Evolutionary conservation across 2,329 filamentous ascomycete genomes (phyloP), one percentile per base, ranked within the genome.

Genomic region (Cryphonectria naterciae): DNA sequence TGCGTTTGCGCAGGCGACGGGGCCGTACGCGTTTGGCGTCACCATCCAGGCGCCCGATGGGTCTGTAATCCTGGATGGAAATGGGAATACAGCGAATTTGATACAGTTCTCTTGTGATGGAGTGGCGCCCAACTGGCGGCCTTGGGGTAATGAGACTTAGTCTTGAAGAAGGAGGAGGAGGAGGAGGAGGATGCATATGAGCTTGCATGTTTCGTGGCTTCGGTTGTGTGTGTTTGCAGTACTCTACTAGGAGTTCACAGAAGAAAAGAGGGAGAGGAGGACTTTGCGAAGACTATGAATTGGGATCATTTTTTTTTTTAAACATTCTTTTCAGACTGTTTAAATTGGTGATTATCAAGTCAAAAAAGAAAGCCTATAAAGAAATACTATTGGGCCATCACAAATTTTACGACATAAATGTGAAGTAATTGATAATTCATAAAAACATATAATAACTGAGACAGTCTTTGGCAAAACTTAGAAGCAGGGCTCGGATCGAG

Each of bases 1-100:
- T n/a, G 39, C 37, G n/a, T 52, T 37, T 41, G 37, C 25, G 41
- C 66, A 68, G 41, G 25, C 17, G 11, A 25, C 8, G 2, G 66
- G 66, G 28, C 41, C 66, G 1, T 68, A 39, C 4, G 28, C n/a
- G 7, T 62, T 63, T n/a, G 56, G 41, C 0, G 25, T 68, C 10
- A 22, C 7, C 10, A 62, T 68, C 35, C 52, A 43, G 25, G 66
- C 66, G 19, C 66, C 66, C 3, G 66, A 68, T 35, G 66, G 66
- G 17, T 49, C 66, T 2, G 11, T 8, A 2, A 39, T 68, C 8
- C 17, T 68, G 13, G 46, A 58, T 35, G 2, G 1, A 6, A 62
- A 8, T 10, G 61, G 61, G 6, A 41, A 10, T 46, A 46, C 39
- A 1, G 11, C 43, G n/a, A 46, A 64, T 25, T 7, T 64, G 61